These are phyloP conservation scores for Bacidia gigantensis DNA, from an alignment of 495 filamentous ascomycete genomes.

Conservation along the genomic window DNA sequence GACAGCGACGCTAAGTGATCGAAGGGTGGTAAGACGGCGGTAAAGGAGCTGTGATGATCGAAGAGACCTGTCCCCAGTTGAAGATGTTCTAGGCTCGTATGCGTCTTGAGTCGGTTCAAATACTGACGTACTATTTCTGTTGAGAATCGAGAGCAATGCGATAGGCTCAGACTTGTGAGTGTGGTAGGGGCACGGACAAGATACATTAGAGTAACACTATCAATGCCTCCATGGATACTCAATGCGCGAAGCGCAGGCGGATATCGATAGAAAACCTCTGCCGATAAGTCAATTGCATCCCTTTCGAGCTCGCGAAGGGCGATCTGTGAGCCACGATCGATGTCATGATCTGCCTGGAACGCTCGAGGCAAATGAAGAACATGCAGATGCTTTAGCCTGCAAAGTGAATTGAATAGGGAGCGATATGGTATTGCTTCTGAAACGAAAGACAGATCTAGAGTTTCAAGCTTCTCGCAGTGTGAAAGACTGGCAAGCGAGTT, in stretches of 20 bases:
- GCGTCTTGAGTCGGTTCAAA: background rate
- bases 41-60: background rate
- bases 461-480: conserved; percentile 42
- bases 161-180: conserved; percentile 5
- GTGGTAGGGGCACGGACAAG: background rate
- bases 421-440: conserved; percentile 37
- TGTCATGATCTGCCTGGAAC: conserved; percentile 19
- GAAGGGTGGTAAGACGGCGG: background rate
- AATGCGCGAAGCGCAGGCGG: conserved; percentile 7
- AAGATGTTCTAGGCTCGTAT: background rate
- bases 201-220: background rate
- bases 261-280: too few species aligned
- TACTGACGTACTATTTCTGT: background rate
- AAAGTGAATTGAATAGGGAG: conserved; percentile 39
- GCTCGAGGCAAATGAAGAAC: conserved; percentile 42
- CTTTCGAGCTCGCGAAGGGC: background rate
- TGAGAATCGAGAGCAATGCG: background rate
- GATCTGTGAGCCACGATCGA: too few species aligned
- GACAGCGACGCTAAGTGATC: background rate
- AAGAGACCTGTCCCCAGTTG: background rate
- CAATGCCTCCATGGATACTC: conserved; percentile 7
- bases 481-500: conserved; percentile 50
- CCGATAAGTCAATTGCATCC: background rate
- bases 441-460: conserved; percentile 48
- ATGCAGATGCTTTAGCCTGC: conserved; percentile 32